Conservation (phyloP, 768 basidiomycete genomes). For the Termitomyces sp. region DNA sequence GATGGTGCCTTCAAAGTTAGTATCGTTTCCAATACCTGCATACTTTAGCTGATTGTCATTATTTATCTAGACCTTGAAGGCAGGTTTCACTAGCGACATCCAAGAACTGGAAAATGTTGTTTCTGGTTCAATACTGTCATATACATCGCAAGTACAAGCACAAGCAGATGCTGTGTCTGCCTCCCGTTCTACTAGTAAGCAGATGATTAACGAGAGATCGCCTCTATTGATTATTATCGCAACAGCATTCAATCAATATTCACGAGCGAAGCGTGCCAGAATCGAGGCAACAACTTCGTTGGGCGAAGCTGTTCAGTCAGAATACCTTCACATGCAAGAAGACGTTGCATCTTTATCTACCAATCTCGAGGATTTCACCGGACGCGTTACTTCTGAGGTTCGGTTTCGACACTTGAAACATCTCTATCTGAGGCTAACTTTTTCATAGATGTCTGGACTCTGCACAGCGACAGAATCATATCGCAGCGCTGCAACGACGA, state of each 20-base stretch:
- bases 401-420: conserved; percentile 9
- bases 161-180: conserved; percentile 41
- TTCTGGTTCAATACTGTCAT: conserved; percentile 42
- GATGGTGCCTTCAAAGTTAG: conserved; percentile 61
- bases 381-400: conserved; percentile 51
- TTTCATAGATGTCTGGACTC: conserved; percentile 38
- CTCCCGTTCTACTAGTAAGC: conserved; percentile 43
- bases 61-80: conserved; percentile 37
- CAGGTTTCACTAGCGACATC: conserved; percentile 38
- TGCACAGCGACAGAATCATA: conserved; percentile 39
- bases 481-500: conserved; percentile 34
- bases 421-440: background rate
- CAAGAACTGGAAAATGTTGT: conserved; percentile 41
- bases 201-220: too few relatives aligned
- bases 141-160: conserved; percentile 50
- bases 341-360: conserved; percentile 48
- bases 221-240: background rate
- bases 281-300: conserved; percentile 54
- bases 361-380: conserved; percentile 21
- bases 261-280: conserved; percentile 64
- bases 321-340: conserved; percentile 48
- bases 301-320: conserved; percentile 44
- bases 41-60: conserved; percentile 1
- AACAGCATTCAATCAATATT: conserved; percentile 59
- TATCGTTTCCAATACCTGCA: background rate